Evolutionary conservation across 1,139 yeast genomes (phyloP), one percentile per base, ranked within the genome.

Genomic region (Candida freyschussii): DNA sequence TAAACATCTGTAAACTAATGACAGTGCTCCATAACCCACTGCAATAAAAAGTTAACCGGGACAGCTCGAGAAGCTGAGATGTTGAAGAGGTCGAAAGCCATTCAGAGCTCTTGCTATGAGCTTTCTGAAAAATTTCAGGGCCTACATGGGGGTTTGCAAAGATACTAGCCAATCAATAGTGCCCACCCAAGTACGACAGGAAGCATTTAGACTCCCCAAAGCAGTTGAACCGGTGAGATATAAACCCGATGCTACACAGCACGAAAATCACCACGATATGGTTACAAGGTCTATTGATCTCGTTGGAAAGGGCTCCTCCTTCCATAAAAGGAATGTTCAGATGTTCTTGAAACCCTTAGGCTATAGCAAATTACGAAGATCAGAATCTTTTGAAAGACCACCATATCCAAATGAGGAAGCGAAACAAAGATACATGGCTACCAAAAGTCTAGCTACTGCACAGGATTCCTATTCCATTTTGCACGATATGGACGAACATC

Each of bases 221-320:
- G n/a, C n/a, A n/a, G n/a, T n/a, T n/a, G n/a, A n/a, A n/a, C n/a
- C n/a, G n/a, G n/a, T n/a, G n/a, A n/a, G n/a, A n/a, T n/a, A n/a
- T n/a, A n/a, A n/a, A n/a, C n/a, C n/a, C n/a, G n/a, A n/a, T n/a
- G n/a, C n/a, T n/a, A n/a, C n/a, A n/a, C n/a, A n/a, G n/a, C n/a
- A n/a, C n/a, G n/a, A n/a, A n/a, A n/a, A n/a, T n/a, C n/a, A n/a
- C n/a, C n/a, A n/a, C n/a, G n/a, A n/a, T n/a, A n/a, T n/a, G n/a
- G n/a, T n/a, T n/a, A n/a, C n/a, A n/a, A n/a, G n/a, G n/a, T n/a
- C n/a, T n/a, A n/a, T n/a, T n/a, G n/a, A 33, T 8, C 30, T 40
- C 3, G 48, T 57, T 2, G 62, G 61, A 3, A 48, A 41, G 22
- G 57, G 53, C 6, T 59, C 62, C 3, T 33, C 33, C 16, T 52